These are phyloP conservation scores for Tolypocladium endophyticum DNA, from an alignment of 2,329 filamentous ascomycete genomes.

Conservation along the genomic window DNA sequence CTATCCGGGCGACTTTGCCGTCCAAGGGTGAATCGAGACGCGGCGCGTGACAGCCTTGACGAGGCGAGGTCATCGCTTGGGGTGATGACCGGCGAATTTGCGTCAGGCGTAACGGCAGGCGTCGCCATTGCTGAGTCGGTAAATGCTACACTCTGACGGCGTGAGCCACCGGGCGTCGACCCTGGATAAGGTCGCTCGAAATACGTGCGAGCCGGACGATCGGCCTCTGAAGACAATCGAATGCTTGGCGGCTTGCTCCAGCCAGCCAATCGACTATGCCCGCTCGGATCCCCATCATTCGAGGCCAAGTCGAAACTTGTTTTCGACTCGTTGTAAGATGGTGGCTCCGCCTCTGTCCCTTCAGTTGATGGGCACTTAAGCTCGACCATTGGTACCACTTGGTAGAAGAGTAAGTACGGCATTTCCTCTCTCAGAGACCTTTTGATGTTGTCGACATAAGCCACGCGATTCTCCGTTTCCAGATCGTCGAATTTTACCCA, in stretches of 20 bases:
- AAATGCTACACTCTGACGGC: conserved; percentile 40
- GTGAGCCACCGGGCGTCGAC: conserved; percentile 23
- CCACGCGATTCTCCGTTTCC: conserved; percentile 55
- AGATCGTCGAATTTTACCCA: conserved; percentile 95
- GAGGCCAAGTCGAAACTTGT: conserved; percentile 26
- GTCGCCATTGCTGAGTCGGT: conserved; percentile 32
- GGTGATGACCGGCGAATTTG: conserved; percentile 26
- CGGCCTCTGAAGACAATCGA: conserved; percentile 44
- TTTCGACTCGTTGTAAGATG: conserved; percentile 47
- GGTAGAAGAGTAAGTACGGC: conserved; percentile 91
- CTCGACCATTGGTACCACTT: conserved; percentile 79
- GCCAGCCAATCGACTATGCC: neutral
- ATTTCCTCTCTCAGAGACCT: conserved; percentile 74
- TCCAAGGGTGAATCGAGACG: conserved; percentile 40
- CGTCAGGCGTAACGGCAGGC: conserved; percentile 24
- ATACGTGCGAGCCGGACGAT: conserved; percentile 36
- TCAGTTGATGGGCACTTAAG: conserved; percentile 40
- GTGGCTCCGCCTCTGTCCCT: conserved; percentile 38
- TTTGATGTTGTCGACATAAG: conserved; percentile 66
- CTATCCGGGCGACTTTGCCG: conserved; percentile 45
- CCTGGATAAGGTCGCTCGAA: conserved; percentile 30
- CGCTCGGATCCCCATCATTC: conserved; percentile 6
- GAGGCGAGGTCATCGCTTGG: conserved; percentile 43
- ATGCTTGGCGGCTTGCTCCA: conserved; percentile 35
- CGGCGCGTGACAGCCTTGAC: conserved; percentile 46